Percentiles rank a stretch among this genome's conserved stretches.
Conservation (phyloP, 345 rosid species). For the Aquilaria malaccensis region DNA sequence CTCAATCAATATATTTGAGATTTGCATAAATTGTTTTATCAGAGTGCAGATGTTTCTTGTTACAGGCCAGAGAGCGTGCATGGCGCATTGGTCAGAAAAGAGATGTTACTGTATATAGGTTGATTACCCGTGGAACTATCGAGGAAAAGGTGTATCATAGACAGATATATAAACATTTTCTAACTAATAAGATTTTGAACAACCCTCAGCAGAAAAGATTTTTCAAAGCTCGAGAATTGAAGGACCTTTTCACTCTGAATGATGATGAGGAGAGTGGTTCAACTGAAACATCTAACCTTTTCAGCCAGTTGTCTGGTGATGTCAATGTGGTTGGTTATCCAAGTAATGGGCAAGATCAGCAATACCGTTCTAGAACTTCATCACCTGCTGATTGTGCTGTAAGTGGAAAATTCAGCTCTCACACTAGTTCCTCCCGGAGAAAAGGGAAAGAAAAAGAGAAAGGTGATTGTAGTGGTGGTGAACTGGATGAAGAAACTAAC, state of each 20-base stretch:
- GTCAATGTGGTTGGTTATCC: constrained; percentile 54
- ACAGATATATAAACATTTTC: constrained; percentile 96
- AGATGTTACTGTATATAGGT: constrained; percentile 88
- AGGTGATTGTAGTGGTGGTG: constrained; percentile 30
- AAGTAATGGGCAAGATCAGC: constrained; percentile 24
- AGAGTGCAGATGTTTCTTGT: constrained; percentile 9
- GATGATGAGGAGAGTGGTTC: constrained; percentile 62
- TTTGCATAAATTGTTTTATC: background rate
- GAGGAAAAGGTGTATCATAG: constrained; percentile 98
- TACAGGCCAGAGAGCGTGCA: constrained; percentile 98
- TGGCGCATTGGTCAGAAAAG: constrained; percentile 97
- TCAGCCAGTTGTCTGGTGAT: constrained; percentile 74
- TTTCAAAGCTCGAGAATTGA: constrained; percentile 96
- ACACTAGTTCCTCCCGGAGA: constrained; percentile 25
- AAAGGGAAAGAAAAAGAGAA: constrained; percentile 43
- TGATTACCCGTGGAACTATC: constrained; percentile 89
- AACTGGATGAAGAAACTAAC: constrained; percentile 64
- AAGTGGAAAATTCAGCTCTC: constrained; percentile 18
- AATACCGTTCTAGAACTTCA: constrained; percentile 16
- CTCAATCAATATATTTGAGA: background rate
- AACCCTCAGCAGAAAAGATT: constrained; percentile 94
- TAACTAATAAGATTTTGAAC: constrained; percentile 85
- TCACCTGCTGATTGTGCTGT: constrained; percentile 24
- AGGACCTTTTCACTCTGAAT: constrained; percentile 71
- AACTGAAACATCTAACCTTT: constrained; percentile 85